Evolutionary conservation across 129 eudicot genomes (phyloP).

Genomic region (Dittrichia graveolens): DNA sequence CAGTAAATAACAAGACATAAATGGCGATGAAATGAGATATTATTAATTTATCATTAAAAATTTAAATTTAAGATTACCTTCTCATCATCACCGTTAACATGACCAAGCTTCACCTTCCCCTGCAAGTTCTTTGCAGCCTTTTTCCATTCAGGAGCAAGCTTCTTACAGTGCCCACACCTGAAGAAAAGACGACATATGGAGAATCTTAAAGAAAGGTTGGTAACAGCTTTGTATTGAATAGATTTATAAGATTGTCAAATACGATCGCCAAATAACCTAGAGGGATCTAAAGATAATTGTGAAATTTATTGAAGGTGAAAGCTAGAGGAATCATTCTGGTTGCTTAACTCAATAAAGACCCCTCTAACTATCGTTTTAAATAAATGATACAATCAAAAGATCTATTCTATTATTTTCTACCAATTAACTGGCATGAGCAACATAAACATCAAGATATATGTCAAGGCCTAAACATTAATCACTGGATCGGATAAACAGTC

Average conservation of each 20-base stretch:
- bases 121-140: constrained; percentile 88
- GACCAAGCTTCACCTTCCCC: constrained; percentile 96
- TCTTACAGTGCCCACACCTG: constrained; percentile 99
- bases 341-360: neutral
- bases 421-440: neutral
- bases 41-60: neutral
- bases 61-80: constrained; percentile 50
- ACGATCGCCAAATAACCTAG: neutral
- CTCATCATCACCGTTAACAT: constrained; percentile 87
- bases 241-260: neutral
- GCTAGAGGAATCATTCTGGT: neutral
- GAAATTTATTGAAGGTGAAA: neutral
- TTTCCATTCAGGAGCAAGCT: constrained; percentile 99
- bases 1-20: neutral
- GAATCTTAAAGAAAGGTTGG: neutral
- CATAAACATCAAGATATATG: constrained; percentile 8
- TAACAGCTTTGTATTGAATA: too few species aligned
- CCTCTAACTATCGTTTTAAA: neutral
- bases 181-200: constrained; percentile 7
- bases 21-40: neutral
- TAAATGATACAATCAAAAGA: neutral
- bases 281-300: neutral
- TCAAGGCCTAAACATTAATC: neutral
- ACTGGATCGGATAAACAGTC: neutral
- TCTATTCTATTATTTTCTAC: neutral